phyloP scores from a whole-genome alignment of 805 yeast genomes.

The Starmera caribaea region DNA sequence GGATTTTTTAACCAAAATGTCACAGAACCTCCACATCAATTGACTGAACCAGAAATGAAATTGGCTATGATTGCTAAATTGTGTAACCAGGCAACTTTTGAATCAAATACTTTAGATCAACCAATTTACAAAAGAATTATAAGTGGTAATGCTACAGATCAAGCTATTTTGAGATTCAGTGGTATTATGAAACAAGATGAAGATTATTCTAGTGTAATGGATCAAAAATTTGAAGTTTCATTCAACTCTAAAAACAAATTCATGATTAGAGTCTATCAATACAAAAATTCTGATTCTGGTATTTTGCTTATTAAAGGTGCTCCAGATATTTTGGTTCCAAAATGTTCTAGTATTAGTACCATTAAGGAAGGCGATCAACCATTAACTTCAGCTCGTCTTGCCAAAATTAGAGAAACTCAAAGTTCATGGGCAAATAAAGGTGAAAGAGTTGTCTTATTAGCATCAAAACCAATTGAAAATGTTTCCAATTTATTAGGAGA shows the following conservation, averaged over 20 bases:
- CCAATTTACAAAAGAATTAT: constrained; percentile 16
- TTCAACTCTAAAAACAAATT: constrained; percentile 39
- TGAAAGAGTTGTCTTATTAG: constrained; percentile 30
- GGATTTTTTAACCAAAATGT: background rate
- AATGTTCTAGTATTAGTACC: constrained; percentile 16
- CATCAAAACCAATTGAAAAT: constrained; percentile 19
- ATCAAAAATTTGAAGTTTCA: constrained; percentile 21
- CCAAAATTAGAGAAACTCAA: constrained; percentile 19
- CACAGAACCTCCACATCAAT: background rate
- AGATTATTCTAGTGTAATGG: constrained; percentile 14
- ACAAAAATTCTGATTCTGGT: constrained; percentile 1
- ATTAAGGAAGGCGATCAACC: constrained; percentile 7
- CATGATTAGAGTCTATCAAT: constrained; percentile 27
- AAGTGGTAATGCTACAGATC: constrained; percentile 41
- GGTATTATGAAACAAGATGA: constrained; percentile 12
- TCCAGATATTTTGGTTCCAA: constrained; percentile 31
- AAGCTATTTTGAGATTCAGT: constrained; percentile 31
- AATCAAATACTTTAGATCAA: constrained; percentile 5
- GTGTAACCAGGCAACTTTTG: constrained; percentile 27
- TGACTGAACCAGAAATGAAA: constrained; percentile 2
- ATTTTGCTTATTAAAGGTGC: constrained; percentile 32
- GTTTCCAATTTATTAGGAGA: constrained; percentile 3
- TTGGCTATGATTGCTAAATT: constrained; percentile 18
- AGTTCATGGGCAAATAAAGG: constrained; percentile 27
- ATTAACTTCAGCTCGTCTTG: constrained; percentile 4